These are phyloP conservation scores for Pseudogymnoascus sp. DNA, from an alignment of 2,329 filamentous ascomycete genomes.

Conservation along the genomic window DNA sequence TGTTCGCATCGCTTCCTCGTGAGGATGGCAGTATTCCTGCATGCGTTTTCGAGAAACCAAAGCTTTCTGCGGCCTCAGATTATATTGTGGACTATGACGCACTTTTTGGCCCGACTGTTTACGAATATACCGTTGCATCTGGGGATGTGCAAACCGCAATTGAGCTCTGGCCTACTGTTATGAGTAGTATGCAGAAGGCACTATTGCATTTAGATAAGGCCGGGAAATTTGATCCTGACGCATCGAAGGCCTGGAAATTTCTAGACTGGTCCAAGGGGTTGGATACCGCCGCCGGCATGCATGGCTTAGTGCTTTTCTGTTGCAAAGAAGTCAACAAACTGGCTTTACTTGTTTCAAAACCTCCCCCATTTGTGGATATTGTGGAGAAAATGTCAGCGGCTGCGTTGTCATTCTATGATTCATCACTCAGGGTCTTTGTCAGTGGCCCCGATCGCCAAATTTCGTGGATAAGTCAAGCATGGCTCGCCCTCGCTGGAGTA, in stretches of 20 bases:
- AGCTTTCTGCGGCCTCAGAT: slow-evolving; percentile 26
- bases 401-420: slow-evolving; percentile 19
- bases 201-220: slow-evolving; percentile 23
- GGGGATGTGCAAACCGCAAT: slow-evolving; percentile 25
- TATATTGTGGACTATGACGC: slow-evolving; percentile 34
- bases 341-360: slow-evolving; percentile 21
- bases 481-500: slow-evolving; percentile 26
- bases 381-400: slow-evolving; percentile 21
- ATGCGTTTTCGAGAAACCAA: slow-evolving; percentile 30
- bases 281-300: slow-evolving; percentile 26
- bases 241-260: slow-evolving; percentile 26
- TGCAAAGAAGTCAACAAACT: slow-evolving; percentile 27
- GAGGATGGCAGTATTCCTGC: slow-evolving; percentile 30
- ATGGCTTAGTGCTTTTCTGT: slow-evolving; percentile 27
- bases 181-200: slow-evolving; percentile 25
- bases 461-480: slow-evolving; percentile 28
- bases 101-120: slow-evolving; percentile 28
- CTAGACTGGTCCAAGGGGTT: slow-evolving; percentile 28
- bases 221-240: slow-evolving; percentile 18
- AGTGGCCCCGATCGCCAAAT: slow-evolving; percentile 26
- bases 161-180: slow-evolving; percentile 28
- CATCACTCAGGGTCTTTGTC: slow-evolving; percentile 19
- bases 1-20: slow-evolving; percentile 30
- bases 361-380: slow-evolving; percentile 19
- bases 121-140: slow-evolving; percentile 29